Conservation (phyloP, 495 filamentous ascomycete species). For the Neurospora intermedia region DNA sequence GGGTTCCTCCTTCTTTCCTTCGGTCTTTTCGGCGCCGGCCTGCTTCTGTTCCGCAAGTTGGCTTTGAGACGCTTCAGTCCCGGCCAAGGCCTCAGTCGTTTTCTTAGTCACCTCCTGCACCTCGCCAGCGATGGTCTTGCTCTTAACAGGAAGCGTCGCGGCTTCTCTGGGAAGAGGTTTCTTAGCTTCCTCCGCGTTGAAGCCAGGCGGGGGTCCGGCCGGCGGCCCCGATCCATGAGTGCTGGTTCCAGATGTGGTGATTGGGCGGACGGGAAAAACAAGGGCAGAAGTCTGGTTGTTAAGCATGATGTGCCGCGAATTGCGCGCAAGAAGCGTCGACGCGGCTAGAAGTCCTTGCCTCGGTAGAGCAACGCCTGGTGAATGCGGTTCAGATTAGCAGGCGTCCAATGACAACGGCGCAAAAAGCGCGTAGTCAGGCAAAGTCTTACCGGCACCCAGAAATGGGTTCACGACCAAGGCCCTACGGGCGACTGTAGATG, state of each 20-base stretch:
- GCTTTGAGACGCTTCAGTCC: conserved; percentile 18
- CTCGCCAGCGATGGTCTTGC: conserved; percentile 21
- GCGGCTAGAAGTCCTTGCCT: conserved; percentile 29
- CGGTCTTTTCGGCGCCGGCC: conserved; percentile 14
- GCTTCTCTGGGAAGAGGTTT: conserved; percentile 57
- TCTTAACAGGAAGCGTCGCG: conserved; percentile 21
- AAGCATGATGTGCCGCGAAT: conserved; percentile 46
- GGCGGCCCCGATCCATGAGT: conserved; percentile 36
- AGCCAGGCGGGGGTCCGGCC: conserved; percentile 77
- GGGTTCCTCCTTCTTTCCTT: conserved; percentile 62
- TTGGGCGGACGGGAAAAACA: conserved; percentile 50
- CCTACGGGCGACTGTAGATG: conserved; percentile 47
- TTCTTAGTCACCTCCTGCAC: conserved; percentile 20
- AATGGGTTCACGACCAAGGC: conserved; percentile 47
- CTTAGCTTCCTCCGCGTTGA: conserved; percentile 84
- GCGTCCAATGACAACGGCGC: conserved; percentile 1
- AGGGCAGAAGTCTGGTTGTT: conserved; percentile 55
- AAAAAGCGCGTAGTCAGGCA: conserved; percentile 6
- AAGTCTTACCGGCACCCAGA: conserved; percentile 28
- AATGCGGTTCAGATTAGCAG: background rate
- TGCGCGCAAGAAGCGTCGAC: conserved; percentile 45
- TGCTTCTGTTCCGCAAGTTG: conserved; percentile 27
- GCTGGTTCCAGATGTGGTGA: conserved; percentile 58
- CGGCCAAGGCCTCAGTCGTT: conserved; percentile 17
- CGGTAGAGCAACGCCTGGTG: conserved; percentile 26